Conservation (phyloP, 106 monocot species). For the Dendrobium officinale region DNA sequence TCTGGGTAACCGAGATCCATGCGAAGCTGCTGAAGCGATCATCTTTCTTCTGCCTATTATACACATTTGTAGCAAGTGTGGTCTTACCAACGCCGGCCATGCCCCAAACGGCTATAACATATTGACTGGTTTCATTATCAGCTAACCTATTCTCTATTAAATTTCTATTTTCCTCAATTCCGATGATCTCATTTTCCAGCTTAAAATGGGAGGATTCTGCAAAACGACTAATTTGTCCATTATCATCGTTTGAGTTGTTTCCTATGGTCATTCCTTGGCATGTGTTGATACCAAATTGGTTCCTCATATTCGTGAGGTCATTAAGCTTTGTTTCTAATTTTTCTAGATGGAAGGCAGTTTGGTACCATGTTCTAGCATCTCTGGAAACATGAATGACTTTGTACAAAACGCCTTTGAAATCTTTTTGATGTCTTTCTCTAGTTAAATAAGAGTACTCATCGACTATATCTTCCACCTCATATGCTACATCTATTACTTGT, state of each 20-base stretch:
- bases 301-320: neutral
- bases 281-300: neutral
- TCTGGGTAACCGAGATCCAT: neutral
- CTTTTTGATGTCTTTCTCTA: neutral
- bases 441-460: neutral
- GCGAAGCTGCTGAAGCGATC: neutral
- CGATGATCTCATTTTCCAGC: neutral
- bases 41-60: neutral
- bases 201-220: neutral
- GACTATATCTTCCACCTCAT: neutral
- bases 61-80: neutral
- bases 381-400: too few species aligned
- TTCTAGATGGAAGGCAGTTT: neutral
- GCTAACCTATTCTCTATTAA: neutral
- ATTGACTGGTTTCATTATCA: too few species aligned
- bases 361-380: neutral
- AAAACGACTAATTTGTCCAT: too few species aligned
- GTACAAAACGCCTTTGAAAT: neutral
- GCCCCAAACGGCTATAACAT: neutral
- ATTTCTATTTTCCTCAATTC: neutral
- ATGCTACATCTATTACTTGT: neutral
- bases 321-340: neutral
- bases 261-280: neutral
- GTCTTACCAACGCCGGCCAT: neutral
- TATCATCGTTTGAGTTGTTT: too few species aligned